phyloP scores from a whole-genome alignment of 805 yeast genomes.

The Suhomyces sp. region DNA sequence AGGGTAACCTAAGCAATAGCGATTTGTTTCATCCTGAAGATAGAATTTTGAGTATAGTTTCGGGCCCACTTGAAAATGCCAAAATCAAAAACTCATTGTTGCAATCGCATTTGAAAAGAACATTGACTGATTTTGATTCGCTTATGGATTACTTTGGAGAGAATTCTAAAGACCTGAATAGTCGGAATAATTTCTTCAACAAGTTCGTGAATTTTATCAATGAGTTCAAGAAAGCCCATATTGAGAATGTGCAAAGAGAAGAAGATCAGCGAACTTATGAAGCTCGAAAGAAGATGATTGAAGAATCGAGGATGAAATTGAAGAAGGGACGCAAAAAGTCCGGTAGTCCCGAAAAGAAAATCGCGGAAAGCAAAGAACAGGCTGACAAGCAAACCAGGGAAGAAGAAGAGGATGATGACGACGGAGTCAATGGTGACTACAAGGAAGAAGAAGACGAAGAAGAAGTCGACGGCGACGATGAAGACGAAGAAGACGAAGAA shows the following conservation, averaged over 20 bases:
- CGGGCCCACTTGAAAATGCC: conserved; percentile 72
- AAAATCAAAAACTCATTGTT: conserved; percentile 64
- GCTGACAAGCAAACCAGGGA: conserved; percentile 9
- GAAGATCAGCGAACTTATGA: conserved; percentile 61
- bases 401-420: conserved; percentile 7
- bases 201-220: conserved; percentile 76
- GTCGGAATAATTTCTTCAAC: conserved; percentile 67
- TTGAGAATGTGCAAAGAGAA: conserved; percentile 76
- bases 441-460: conserved; percentile 8
- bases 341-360: not conserved
- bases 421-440: conserved; percentile 5
- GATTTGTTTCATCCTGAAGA: conserved; percentile 81
- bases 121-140: conserved; percentile 62
- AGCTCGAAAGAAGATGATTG: conserved; percentile 32
- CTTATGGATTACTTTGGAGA: conserved; percentile 91
- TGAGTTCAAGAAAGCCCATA: conserved; percentile 76
- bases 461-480: conserved; percentile 15
- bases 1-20: conserved; percentile 84
- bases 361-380: conserved; percentile 5
- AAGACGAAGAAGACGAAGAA: conserved; percentile 2
- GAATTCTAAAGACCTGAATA: conserved; percentile 64
- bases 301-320: conserved; percentile 17
- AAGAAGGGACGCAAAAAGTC: conserved; percentile 2
- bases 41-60: conserved; percentile 56
- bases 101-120: conserved; percentile 58